Conservation (phyloP, 768 basidiomycete genomes). For the Lentinus tigrinus region DNA sequence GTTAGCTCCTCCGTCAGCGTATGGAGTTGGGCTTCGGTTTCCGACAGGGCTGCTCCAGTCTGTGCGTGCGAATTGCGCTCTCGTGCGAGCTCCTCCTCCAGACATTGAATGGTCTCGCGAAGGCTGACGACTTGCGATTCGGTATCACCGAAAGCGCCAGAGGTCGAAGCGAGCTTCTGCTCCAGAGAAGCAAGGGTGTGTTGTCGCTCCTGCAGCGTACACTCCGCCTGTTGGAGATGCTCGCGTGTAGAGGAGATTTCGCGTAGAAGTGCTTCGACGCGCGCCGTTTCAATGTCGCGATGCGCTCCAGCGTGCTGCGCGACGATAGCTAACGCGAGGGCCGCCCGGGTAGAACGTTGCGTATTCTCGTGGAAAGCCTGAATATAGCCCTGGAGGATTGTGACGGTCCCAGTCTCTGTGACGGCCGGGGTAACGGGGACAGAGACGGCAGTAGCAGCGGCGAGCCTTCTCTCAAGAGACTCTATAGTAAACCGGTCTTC, state of each 20-base stretch:
- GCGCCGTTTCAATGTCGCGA: neutral
- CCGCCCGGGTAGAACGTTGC: neutral
- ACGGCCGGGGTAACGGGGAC: conserved; percentile 3
- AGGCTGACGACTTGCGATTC: conserved; percentile 20
- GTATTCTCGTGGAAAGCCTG: conserved; percentile 8
- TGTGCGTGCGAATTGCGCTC: conserved; percentile 22
- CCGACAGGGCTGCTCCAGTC: conserved; percentile 33
- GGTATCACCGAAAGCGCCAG: conserved; percentile 4
- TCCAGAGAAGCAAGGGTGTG: conserved; percentile 3
- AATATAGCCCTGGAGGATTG: conserved; percentile 20
- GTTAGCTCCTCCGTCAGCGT: conserved; percentile 49
- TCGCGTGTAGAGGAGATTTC: neutral
- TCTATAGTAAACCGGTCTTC: conserved; percentile 68
- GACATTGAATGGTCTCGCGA: conserved; percentile 11
- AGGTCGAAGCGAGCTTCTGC: conserved; percentile 8
- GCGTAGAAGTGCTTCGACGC: neutral
- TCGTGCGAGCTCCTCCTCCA: conserved; percentile 19
- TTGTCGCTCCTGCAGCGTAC: neutral
- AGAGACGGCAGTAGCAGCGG: conserved; percentile 22
- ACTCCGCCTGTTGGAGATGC: neutral
- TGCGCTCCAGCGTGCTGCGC: conserved; percentile 8
- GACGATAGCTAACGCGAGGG: conserved; percentile 17
- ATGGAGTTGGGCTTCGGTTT: conserved; percentile 43
- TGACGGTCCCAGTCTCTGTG: conserved; percentile 6
- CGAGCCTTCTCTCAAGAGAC: conserved; percentile 52